These are phyloP conservation scores for Fusarium illudens DNA, from an alignment of 2,329 filamentous ascomycete species.

Conservation along the genomic window DNA sequence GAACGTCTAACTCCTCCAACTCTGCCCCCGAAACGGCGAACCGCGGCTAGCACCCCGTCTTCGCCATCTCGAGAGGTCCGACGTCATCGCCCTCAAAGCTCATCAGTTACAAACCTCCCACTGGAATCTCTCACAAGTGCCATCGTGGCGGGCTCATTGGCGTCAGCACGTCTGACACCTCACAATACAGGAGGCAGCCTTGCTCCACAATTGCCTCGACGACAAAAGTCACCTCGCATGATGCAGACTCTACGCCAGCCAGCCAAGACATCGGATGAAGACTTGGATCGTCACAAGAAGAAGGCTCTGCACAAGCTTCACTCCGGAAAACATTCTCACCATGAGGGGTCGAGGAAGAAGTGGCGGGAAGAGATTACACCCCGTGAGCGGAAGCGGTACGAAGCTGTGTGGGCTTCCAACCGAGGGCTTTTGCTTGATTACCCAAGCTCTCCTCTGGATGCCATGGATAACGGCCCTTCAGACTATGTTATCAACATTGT, in stretches of 20 bases:
- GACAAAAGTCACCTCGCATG: constrained; percentile 62
- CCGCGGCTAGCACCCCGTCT: constrained; percentile 43
- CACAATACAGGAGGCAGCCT: constrained; percentile 51
- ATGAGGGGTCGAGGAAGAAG: constrained; percentile 76
- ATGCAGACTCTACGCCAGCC: constrained; percentile 72
- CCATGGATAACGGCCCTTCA: constrained; percentile 42
- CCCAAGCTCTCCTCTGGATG: constrained; percentile 27
- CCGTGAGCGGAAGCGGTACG: constrained; percentile 80
- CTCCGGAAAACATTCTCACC: constrained; percentile 72
- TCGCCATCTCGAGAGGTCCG: constrained; percentile 50
- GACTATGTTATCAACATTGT: constrained; percentile 73
- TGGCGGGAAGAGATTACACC: constrained; percentile 80
- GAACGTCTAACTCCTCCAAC: constrained; percentile 40
- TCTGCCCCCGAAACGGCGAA: constrained; percentile 20
- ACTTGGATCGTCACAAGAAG: constrained; percentile 61
- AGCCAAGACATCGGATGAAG: constrained; percentile 60
- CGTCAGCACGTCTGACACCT: constrained; percentile 64
- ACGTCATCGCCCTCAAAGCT: constrained; percentile 40
- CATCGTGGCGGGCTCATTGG: constrained; percentile 78
- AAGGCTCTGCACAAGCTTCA: constrained; percentile 60
- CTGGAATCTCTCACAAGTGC: constrained; percentile 75
- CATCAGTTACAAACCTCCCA: constrained; percentile 54
- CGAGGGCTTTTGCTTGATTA: constrained; percentile 63
- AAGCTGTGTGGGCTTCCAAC: constrained; percentile 86
- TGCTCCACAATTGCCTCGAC: constrained; percentile 50